phyloP scores from a whole-genome alignment of 2,329 filamentous ascomycete genomes.

The Dactylellina drechsleri region DNA sequence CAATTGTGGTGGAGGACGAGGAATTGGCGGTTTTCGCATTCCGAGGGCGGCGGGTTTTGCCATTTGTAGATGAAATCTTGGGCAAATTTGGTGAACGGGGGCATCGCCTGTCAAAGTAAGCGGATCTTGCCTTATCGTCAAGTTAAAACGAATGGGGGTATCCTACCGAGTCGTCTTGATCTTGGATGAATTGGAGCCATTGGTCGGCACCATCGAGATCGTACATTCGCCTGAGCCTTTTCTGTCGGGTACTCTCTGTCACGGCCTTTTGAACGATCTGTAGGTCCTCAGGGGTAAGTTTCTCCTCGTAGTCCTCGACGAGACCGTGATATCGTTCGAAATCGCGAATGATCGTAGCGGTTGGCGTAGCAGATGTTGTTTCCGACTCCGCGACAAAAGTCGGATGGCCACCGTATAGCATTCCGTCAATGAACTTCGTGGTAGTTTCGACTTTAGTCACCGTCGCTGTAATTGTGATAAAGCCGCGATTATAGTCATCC shows the following conservation, averaged over 20 bases:
- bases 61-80: slow-evolving; percentile 53
- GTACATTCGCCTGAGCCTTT: slow-evolving; percentile 38
- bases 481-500: slow-evolving; percentile 13
- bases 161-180: slow-evolving; percentile 48
- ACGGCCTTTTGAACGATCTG: slow-evolving; percentile 19
- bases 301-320: slow-evolving; percentile 39
- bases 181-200: slow-evolving; percentile 50
- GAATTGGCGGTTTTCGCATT: slow-evolving; percentile 44
- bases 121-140: not conserved
- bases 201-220: slow-evolving; percentile 38
- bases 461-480: slow-evolving; percentile 28
- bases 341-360: slow-evolving; percentile 26
- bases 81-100: slow-evolving; percentile 56
- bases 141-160: not conserved
- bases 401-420: not conserved
- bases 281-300: slow-evolving; percentile 24
- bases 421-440: slow-evolving; percentile 12
- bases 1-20: slow-evolving; percentile 56
- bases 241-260: slow-evolving; percentile 29
- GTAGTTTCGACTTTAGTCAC: slow-evolving; percentile 37
- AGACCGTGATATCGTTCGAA: slow-evolving; percentile 50
- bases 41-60: slow-evolving; percentile 48
- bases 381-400: not conserved
- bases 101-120: slow-evolving; percentile 42
- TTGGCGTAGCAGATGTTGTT: not conserved